Conservation (phyloP, 345 rosid genomes). For the Firmiana major region DNA sequence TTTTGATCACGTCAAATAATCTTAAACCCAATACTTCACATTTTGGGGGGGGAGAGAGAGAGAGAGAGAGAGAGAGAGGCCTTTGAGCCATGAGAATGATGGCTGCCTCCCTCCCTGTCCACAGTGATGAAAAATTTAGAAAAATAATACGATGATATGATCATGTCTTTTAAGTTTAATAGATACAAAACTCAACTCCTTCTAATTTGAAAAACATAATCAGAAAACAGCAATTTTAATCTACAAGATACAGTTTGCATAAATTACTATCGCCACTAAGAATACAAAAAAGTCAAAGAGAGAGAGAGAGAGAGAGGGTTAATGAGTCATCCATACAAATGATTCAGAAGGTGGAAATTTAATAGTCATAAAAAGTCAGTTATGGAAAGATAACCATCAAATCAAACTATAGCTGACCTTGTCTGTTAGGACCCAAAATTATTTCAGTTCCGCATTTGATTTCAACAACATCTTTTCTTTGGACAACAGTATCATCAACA, state of each 20-base stretch:
- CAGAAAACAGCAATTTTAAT: conserved; percentile 4
- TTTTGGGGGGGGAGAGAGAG: neutral
- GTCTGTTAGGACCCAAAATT: conserved; percentile 48
- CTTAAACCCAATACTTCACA: neutral
- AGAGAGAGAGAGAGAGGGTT: neutral
- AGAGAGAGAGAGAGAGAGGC: neutral
- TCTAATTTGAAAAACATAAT: neutral
- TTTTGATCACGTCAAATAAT: neutral
- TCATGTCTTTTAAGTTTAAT: neutral
- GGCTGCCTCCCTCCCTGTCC: neutral
- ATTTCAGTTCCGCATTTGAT: conserved; percentile 67
- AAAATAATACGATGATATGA: neutral
- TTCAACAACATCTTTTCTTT: conserved; percentile 40
- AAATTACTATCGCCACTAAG: neutral
- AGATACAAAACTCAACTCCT: neutral
- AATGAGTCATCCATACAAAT: neutral
- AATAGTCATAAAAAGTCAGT: neutral
- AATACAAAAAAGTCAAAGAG: neutral
- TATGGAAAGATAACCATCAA: conserved; percentile 4
- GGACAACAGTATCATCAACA: conserved; percentile 51
- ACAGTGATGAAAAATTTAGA: neutral
- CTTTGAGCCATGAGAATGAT: neutral
- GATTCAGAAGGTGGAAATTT: no score
- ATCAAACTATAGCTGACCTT: conserved; percentile 44
- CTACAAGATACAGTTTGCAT: neutral